These are phyloP conservation scores for Cyclotella kingstonii DNA, from an alignment of 108 stramenopile genomes.

Conservation along the genomic window DNA sequence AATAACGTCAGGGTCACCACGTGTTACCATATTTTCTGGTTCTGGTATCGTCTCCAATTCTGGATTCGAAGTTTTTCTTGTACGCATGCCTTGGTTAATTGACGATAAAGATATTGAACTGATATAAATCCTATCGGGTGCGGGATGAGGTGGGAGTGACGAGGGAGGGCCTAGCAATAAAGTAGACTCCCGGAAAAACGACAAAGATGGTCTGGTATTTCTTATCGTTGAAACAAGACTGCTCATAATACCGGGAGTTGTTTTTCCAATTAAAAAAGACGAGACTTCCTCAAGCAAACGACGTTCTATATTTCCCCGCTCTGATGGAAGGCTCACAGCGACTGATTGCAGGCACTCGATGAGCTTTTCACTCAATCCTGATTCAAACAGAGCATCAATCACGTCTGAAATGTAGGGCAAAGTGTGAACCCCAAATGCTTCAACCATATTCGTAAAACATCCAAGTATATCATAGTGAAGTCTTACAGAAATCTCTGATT, in stretches of 20 bases:
- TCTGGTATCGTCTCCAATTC: constrained; percentile 1
- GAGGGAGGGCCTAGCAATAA: constrained; percentile 1
- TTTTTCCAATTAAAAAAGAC: constrained; percentile 68
- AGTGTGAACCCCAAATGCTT: constrained; percentile 80
- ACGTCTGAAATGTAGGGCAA: constrained; percentile 65
- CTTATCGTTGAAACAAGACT: constrained; percentile 20
- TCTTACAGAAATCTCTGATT: constrained; percentile 6
- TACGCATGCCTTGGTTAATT: constrained; percentile 26
- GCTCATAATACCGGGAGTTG: constrained; percentile 34
- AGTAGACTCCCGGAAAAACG: constrained; percentile 5
- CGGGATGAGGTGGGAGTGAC: background rate
- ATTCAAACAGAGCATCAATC: constrained; percentile 89
- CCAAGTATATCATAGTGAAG: constrained; percentile 23
- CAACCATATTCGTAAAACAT: constrained; percentile 90
- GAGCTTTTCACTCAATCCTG: constrained; percentile 83
- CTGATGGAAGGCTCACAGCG: constrained; percentile 68
- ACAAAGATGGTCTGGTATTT: constrained; percentile 27
- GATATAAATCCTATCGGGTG: constrained; percentile 21
- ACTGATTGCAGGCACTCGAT: constrained; percentile 88
- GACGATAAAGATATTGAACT: constrained; percentile 28
- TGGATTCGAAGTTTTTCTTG: constrained; percentile 8
- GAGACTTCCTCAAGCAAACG: constrained; percentile 88
- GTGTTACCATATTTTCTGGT: background rate
- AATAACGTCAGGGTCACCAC: background rate
- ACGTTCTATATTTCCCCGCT: constrained; percentile 66